These are phyloP conservation scores for Monosporozyma siamensis DNA, from an alignment of 805 yeast genomes.

Conservation along the genomic window DNA sequence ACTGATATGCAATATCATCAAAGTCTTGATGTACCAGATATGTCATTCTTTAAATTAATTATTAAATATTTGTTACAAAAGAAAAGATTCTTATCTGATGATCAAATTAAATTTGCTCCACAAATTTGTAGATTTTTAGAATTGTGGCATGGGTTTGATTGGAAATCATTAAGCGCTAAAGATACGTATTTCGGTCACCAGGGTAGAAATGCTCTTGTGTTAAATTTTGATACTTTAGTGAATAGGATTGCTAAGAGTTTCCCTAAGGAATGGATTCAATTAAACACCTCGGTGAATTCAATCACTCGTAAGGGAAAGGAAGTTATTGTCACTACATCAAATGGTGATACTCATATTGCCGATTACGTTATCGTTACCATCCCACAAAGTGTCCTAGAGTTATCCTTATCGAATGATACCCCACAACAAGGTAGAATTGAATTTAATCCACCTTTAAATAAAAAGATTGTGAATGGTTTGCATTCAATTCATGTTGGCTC, in stretches of 20 bases:
- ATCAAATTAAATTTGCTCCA: constrained; percentile 43
- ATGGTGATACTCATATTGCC: constrained; percentile 30
- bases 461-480: constrained; percentile 35
- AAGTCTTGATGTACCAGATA: constrained; percentile 40
- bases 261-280: constrained; percentile 32
- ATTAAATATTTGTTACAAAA: constrained; percentile 39
- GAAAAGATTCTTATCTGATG: constrained; percentile 38
- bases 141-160: constrained; percentile 71
- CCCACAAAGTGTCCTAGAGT: constrained; percentile 62
- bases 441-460: constrained; percentile 52
- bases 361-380: constrained; percentile 64
- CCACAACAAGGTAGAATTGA: constrained; percentile 36
- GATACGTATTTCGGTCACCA: constrained; percentile 59
- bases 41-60: constrained; percentile 42
- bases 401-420: constrained; percentile 17
- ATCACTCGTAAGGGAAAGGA: constrained; percentile 21
- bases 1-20: constrained; percentile 49
- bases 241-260: constrained; percentile 35
- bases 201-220: constrained; percentile 69
- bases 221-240: constrained; percentile 44
- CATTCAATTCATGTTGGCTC: constrained; percentile 50
- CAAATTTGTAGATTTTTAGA: constrained; percentile 52
- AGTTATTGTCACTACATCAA: constrained; percentile 29
- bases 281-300: constrained; percentile 36
- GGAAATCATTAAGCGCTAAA: constrained; percentile 59